phyloP scores from a whole-genome alignment of 1,284 basidiomycete genomes.

The Pterulicium gracile region DNA sequence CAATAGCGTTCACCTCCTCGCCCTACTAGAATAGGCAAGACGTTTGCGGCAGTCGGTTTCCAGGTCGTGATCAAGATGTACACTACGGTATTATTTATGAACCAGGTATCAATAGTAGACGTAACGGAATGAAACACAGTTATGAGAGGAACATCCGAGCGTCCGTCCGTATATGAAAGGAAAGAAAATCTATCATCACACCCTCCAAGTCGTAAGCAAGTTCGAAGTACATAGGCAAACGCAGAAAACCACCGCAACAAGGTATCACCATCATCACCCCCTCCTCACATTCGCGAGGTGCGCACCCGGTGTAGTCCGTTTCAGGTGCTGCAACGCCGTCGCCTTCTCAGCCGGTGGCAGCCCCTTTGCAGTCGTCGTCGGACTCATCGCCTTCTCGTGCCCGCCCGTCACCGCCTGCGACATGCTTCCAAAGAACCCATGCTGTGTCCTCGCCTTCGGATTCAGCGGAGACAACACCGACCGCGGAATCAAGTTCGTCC shows the following conservation, averaged over 20 bases:
- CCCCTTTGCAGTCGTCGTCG: background rate
- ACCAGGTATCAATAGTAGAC: too few species aligned
- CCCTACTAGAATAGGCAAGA: too few species aligned
- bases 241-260: too few species aligned
- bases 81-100: too few species aligned
- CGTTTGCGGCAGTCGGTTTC: too few species aligned
- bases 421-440: background rate
- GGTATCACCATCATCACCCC: background rate
- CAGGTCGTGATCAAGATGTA: too few species aligned
- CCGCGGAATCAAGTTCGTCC: conserved; percentile 16
- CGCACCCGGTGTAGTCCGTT: background rate
- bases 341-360: background rate
- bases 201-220: too few species aligned
- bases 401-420: background rate
- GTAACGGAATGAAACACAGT: too few species aligned
- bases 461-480: conserved; percentile 23
- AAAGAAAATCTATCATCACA: too few species aligned
- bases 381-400: background rate
- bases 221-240: too few species aligned
- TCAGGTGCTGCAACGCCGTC: background rate
- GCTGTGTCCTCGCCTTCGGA: background rate
- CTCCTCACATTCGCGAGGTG: background rate
- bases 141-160: too few species aligned
- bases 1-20: background rate
- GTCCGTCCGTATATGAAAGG: too few species aligned